These are phyloP conservation scores for Monosporascus sp. DNA, from an alignment of 2,329 filamentous ascomycete species.

Conservation along the genomic window DNA sequence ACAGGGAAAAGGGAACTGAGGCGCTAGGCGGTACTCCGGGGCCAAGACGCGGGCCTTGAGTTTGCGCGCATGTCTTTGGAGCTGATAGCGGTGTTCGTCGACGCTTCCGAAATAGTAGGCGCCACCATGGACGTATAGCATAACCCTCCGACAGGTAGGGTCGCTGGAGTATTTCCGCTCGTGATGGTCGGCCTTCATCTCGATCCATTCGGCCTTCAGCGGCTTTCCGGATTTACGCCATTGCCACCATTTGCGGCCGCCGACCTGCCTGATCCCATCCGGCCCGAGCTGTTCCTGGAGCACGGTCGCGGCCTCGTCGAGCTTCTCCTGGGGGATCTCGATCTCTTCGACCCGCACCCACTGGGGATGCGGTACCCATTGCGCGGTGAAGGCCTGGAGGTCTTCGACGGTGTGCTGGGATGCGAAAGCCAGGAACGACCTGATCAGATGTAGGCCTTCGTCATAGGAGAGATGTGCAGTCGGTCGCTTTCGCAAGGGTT, in stretches of 20 bases:
- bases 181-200: constrained; percentile 80
- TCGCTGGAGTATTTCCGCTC: constrained; percentile 60
- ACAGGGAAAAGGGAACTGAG: constrained; percentile 94
- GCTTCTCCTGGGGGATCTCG: constrained; percentile 57
- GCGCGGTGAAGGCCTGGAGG: constrained; percentile 81
- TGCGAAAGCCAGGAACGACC: constrained; percentile 77
- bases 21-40: constrained; percentile 79
- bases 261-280: constrained; percentile 68
- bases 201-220: constrained; percentile 87
- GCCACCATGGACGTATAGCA: constrained; percentile 91
- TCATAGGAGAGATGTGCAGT: constrained; percentile 92
- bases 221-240: constrained; percentile 66
- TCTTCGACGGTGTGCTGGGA: constrained; percentile 91
- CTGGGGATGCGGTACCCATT: constrained; percentile 83
- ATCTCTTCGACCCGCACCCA: constrained; percentile 79
- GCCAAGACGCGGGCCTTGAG: constrained; percentile 86
- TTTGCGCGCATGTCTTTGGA: constrained; percentile 93
- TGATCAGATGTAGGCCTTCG: constrained; percentile 82
- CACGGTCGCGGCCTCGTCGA: constrained; percentile 60
- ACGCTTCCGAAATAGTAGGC: constrained; percentile 95
- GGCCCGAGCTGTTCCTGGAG: constrained; percentile 71
- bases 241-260: constrained; percentile 84
- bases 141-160: constrained; percentile 62
- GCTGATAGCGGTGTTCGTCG: constrained; percentile 95
- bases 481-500: constrained; percentile 69